Evolutionary conservation across 352 stramenopile genomes (phyloP).

Genomic region (Phytophthora idaei): DNA sequence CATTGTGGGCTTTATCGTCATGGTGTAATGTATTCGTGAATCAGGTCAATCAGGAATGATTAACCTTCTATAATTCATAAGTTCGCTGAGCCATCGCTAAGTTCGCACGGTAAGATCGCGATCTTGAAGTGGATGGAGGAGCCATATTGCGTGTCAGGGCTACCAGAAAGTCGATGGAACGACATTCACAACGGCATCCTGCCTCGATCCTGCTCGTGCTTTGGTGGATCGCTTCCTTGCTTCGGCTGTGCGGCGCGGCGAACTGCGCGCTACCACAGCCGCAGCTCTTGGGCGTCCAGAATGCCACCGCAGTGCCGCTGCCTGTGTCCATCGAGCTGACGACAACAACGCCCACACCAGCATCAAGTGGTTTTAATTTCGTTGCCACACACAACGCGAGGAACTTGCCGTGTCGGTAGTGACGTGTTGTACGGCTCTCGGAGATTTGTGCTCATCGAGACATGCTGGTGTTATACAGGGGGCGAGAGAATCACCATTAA

Average conservation of each 20-base stretch:
- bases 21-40: too few relatives aligned
- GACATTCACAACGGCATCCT: not conserved
- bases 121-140: slow-evolving; percentile 7
- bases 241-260: slow-evolving; percentile 2
- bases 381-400: slow-evolving; percentile 24
- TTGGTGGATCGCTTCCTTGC: not conserved
- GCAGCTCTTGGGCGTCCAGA: slow-evolving; percentile 32
- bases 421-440: not conserved
- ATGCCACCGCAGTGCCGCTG: slow-evolving; percentile 29
- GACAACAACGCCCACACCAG: slow-evolving; percentile 2
- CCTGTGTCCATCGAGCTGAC: slow-evolving; percentile 30
- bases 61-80: too few relatives aligned
- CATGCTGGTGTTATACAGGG: slow-evolving; percentile 18
- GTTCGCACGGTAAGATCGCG: not conserved
- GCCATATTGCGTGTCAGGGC: slow-evolving; percentile 11
- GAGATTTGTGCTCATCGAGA: not conserved
- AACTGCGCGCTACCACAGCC: slow-evolving; percentile 39
- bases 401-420: slow-evolving; percentile 33
- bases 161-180: slow-evolving; percentile 3
- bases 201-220: not conserved
- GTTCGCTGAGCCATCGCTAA: not conserved
- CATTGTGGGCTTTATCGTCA: too few relatives aligned
- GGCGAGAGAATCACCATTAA: slow-evolving; percentile 27
- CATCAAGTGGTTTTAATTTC: slow-evolving; percentile 13
- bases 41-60: too few relatives aligned